Conservation (phyloP, 345 rosid species). For the Camelina laxa region DNA sequence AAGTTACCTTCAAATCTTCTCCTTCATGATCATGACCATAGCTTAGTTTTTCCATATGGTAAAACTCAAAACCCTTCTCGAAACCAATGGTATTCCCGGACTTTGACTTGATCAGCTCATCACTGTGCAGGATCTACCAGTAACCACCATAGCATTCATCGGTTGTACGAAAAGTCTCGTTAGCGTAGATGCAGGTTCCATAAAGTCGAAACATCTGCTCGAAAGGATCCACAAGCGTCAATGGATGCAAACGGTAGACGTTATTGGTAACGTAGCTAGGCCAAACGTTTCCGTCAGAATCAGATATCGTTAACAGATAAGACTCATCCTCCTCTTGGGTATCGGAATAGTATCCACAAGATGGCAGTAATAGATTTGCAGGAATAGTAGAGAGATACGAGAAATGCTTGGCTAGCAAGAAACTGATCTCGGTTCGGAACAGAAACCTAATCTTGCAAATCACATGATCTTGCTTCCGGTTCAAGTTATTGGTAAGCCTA, state of each 20-base stretch:
- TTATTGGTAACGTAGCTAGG: background rate
- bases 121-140: background rate
- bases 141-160: conserved; percentile 8
- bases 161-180: background rate
- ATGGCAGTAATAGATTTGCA: background rate
- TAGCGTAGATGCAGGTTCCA: background rate
- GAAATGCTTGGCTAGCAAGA: conserved; percentile 31
- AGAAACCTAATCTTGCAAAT: conserved; percentile 29
- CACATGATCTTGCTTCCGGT: background rate
- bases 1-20: background rate
- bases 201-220: background rate
- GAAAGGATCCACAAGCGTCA: background rate
- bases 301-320: background rate
- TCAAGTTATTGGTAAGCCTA: background rate
- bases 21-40: background rate
- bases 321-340: background rate
- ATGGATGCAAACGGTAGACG: conserved; percentile 17
- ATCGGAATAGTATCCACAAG: background rate
- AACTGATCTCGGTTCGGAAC: background rate
- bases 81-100: conserved; percentile 7
- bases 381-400: background rate
- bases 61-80: conserved; percentile 16
- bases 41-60: background rate
- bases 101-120: background rate
- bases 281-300: background rate